Evolutionary conservation across 164 flowering plant species (phyloP), one percentile per base, ranked within the genome.

Genomic region (Echeveria elegans): DNA sequence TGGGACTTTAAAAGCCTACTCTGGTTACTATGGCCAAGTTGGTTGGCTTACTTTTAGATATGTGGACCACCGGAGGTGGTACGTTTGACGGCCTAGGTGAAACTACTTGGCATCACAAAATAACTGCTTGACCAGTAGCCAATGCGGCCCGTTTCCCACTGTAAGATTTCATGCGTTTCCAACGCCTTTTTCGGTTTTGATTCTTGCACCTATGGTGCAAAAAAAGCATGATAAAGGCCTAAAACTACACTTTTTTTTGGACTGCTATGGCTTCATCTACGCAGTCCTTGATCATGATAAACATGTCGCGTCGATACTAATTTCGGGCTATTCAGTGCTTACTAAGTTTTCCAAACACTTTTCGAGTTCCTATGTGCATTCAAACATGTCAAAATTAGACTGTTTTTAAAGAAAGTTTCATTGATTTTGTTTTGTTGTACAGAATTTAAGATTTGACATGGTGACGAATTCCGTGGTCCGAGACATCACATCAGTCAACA

Each of bases 371-470:
- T n/a, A n/a, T n/a, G n/a, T n/a, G n/a, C n/a, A n/a, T n/a, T n/a
- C n/a, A n/a, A 34, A 34, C 37, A 12, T n/a, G 53, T n/a, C 24
- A 32, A 12, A 16, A 43, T 56, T 11, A 8, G n/a, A 29, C 37
- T 16, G n/a, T 50, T 12, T 43, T 19, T 59, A 6, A 15, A 36
- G 10, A n/a, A n/a, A n/a, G n/a, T n/a, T n/a, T n/a, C n/a, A n/a
- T n/a, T n/a, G n/a, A n/a, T n/a, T 47, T 8, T 24, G 18, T 32
- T 15, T 11, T 37, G 23, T 30, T 36, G 8, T 6, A 8, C 77
- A 76, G 81, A 53, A 72, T 11, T n/a, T 77, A 31, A 41, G 71
- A 4, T 70, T 79, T 10, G 73, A 72, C 14, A 72, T 76, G 31
- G 65, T 79, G 23, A 72, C 32, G 1, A 66, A 76, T 32, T 23